Evolutionary conservation across 768 basidiomycete genomes (phyloP).

Genomic region (Pholiota molesta): DNA sequence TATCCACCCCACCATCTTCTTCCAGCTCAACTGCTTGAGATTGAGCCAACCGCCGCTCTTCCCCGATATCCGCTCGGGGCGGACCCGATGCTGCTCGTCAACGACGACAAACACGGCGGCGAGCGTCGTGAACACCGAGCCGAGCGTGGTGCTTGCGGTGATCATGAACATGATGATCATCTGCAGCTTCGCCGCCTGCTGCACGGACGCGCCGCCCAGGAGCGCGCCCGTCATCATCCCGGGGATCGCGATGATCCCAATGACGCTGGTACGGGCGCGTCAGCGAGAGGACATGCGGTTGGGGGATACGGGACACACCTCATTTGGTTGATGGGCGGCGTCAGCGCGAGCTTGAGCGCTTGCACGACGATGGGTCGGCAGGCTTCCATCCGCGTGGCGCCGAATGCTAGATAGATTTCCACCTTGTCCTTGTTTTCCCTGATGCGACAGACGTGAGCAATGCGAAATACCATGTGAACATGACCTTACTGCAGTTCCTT

Average conservation of each 20-base stretch:
- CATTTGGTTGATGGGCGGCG: slow-evolving; percentile 87
- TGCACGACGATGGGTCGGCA: slow-evolving; percentile 79
- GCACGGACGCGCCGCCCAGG: slow-evolving; percentile 81
- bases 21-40: slow-evolving; percentile 1
- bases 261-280: slow-evolving; percentile 49
- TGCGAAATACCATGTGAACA: not conserved
- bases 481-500: slow-evolving; percentile 70
- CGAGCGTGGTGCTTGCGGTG: slow-evolving; percentile 72
- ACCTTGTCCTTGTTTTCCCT: slow-evolving; percentile 87
- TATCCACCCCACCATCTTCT: not conserved
- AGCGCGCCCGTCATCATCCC: slow-evolving; percentile 95
- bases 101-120: slow-evolving; percentile 59
- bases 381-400: slow-evolving; percentile 83
- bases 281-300: not conserved
- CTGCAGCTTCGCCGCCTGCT: slow-evolving; percentile 84
- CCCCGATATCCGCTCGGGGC: slow-evolving; percentile 4
- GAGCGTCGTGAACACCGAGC: slow-evolving; percentile 65
- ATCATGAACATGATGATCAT: slow-evolving; percentile 98
- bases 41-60: slow-evolving; percentile 1
- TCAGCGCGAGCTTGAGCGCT: slow-evolving; percentile 77
- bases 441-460: not conserved
- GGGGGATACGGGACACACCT: slow-evolving; percentile 44
- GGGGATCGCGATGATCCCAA: slow-evolving; percentile 79
- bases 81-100: slow-evolving; percentile 8
- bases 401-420: slow-evolving; percentile 85